These are phyloP conservation scores for Gilbertella persicaria DNA, from an alignment of 371 early-diverging fungal genomes.

Conservation along the genomic window DNA sequence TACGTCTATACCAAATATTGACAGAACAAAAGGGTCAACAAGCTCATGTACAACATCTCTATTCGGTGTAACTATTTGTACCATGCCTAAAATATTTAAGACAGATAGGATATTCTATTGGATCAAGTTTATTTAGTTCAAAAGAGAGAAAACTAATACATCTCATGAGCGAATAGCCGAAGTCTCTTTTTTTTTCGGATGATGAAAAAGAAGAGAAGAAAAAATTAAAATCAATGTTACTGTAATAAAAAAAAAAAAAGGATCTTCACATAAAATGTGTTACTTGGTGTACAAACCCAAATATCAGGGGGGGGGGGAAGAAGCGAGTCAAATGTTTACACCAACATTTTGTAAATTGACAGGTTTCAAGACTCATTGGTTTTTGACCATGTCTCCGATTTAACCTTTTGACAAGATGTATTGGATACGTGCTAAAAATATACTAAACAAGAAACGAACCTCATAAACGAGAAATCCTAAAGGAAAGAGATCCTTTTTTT, in stretches of 20 bases:
- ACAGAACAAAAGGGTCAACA: too few relatives aligned
- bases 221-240: too few relatives aligned
- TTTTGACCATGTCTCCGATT: neutral
- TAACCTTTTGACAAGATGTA: neutral
- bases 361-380: neutral
- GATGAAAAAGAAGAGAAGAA: too few relatives aligned
- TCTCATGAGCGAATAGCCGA: too few relatives aligned
- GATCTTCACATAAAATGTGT: slow-evolving; percentile 10
- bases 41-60: too few relatives aligned
- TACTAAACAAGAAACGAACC: neutral
- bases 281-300: slow-evolving; percentile 13
- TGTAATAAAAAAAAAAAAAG: slow-evolving; percentile 6
- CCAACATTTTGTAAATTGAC: neutral
- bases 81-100: too few relatives aligned
- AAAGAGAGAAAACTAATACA: too few relatives aligned
- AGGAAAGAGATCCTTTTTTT: neutral
- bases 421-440: neutral
- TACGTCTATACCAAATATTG: too few relatives aligned
- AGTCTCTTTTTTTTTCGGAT: too few relatives aligned
- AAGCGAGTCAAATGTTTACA: neutral
- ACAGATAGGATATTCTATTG: too few relatives aligned
- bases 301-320: neutral
- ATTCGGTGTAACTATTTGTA: too few relatives aligned
- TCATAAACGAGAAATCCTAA: neutral
- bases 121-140: too few relatives aligned